Evolutionary conservation across 192 early-diverging fungal species (phyloP), one percentile per base, ranked within the genome.

Genomic region (Backusella sp.): DNA sequence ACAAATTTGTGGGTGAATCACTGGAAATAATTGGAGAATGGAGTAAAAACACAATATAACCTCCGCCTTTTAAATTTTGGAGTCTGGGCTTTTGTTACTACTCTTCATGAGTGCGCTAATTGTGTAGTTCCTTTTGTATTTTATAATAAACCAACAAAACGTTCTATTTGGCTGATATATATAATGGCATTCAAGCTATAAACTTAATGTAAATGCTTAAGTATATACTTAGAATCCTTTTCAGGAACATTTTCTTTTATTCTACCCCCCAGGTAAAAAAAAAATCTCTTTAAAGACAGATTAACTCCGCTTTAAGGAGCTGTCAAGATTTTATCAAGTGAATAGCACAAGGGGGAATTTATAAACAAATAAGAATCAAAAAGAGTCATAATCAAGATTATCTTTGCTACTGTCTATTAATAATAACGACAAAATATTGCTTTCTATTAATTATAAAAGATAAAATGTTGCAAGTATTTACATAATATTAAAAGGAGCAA

Each of bases 11-110:
- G 56, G 56, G 56, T 62, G 56, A 62, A 62, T 62, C 23, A 62
- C 56, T 62, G 56, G 26, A 62, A 62, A 28, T 62, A 26, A 62
- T 62, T 62, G 56, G 56, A 62, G 56, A 62, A 26, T 59, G 53
- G 53, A 59, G 53, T 23, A 59, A 62, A 62, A 62, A 23, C 4
- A 4, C 21, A 11, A 14, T 62, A 28, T 62, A 62, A 62, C 21
- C 56, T 62, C 56, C 56, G 56, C 23, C n/a, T 62, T 26, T 62
- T 26, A 21, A 8, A 49, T 15, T 44, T 56, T 62, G 7, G 23
- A 11, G 56, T 28, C 56, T 62, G 56, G 56, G 56, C 42, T 28
- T 62, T 62, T 62, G 8, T 59, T 59, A 11, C 26, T 59, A 11
- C 21, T 12, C 9, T 23, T 3, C 1, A 14, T 62, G 26, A 28